phyloP scores from a whole-genome alignment of 148 eudicot genomes.

The Spergularia marina region DNA sequence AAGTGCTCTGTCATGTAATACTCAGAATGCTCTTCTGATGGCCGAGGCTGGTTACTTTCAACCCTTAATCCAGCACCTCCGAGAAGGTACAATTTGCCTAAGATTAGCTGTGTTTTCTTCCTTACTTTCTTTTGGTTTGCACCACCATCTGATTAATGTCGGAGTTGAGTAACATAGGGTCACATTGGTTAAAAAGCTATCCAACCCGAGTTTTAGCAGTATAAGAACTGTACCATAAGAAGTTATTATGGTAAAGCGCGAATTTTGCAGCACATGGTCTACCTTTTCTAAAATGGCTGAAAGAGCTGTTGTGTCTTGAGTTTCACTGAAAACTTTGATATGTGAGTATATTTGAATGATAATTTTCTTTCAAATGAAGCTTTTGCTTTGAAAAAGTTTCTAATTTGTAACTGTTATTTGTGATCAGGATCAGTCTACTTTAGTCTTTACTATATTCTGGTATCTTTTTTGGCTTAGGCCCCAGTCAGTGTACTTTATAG shows the following conservation, averaged over 20 bases:
- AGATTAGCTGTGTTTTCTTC: background rate
- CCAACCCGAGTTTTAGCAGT: no score
- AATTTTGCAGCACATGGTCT: no score
- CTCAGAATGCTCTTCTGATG: conserved; percentile 95
- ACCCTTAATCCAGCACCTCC: conserved; percentile 72
- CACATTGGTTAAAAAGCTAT: no score
- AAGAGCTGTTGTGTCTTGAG: conserved; percentile 1
- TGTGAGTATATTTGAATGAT: conserved; percentile 16
- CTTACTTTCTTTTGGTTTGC: no score
- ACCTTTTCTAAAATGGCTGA: background rate
- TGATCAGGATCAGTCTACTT: conserved; percentile 20
- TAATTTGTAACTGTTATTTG: conserved; percentile 22
- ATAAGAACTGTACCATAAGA: no score
- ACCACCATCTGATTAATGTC: no score
- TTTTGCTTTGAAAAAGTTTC: conserved; percentile 13
- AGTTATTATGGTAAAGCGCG: no score
- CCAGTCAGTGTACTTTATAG: conserved; percentile 16
- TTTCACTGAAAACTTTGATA: conserved; percentile 10
- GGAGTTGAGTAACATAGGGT: no score
- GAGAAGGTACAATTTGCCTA: conserved; percentile 52
- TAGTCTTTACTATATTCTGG: conserved; percentile 21
- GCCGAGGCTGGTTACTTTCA: conserved; percentile 91
- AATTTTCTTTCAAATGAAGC: conserved; percentile 34
- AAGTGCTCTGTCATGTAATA: conserved; percentile 54
- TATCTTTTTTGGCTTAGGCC: background rate